These are phyloP conservation scores for Sporothrix variecibatus DNA, from an alignment of 2,329 filamentous ascomycete genomes.

Conservation along the genomic window DNA sequence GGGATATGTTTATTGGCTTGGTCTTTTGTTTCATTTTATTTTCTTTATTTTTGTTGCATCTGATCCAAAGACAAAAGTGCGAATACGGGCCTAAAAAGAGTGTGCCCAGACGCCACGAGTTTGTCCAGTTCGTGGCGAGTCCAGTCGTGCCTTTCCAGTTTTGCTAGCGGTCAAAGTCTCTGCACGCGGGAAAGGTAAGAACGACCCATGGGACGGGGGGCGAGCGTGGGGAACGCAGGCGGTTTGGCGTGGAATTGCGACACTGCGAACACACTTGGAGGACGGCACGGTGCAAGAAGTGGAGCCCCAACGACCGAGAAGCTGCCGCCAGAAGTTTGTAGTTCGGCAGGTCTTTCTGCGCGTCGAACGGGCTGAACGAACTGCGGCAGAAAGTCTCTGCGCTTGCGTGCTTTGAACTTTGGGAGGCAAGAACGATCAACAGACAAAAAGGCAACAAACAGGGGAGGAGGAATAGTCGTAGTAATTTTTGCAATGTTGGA, in stretches of 20 bases:
- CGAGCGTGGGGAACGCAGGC: not conserved
- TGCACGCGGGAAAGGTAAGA: not conserved
- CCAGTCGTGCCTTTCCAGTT: not conserved
- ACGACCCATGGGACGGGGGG: not conserved
- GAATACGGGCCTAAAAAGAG: not conserved
- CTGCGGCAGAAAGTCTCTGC: not conserved
- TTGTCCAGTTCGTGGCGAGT: not conserved
- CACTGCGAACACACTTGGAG: not conserved
- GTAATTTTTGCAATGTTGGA: not conserved
- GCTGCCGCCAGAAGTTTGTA: not conserved
- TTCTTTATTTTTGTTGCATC: not conserved
- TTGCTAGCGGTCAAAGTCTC: not conserved
- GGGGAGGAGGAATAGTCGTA: not conserved
- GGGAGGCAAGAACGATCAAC: slow-evolving; percentile 1
- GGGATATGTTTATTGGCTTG: slow-evolving; percentile 3
- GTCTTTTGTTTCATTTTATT: not conserved
- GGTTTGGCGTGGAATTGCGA: not conserved
- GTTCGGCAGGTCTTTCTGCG: not conserved
- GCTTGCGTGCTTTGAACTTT: not conserved
- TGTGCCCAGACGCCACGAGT: not conserved
- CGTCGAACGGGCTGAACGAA: not conserved
- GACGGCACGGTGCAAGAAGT: not conserved
- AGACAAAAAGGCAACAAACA: not conserved
- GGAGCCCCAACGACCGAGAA: not conserved
- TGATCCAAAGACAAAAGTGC: not conserved